Evolutionary conservation across 768 basidiomycete species (phyloP).

Genomic region (Sarcodon aspratus): DNA sequence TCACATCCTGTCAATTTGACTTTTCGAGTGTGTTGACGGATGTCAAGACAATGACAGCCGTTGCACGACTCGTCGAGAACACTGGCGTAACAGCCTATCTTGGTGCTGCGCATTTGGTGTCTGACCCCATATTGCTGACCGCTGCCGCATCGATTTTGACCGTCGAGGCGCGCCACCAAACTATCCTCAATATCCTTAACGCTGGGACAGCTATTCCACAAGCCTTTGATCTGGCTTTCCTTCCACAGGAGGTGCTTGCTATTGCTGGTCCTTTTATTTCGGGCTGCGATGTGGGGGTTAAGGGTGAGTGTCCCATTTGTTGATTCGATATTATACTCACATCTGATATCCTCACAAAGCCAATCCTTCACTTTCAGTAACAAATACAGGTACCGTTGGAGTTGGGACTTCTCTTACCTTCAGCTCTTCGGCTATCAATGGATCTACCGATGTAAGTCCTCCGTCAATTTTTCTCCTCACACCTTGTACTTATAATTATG

Average conservation of each 20-base stretch:
- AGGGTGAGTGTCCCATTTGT: conserved; percentile 24
- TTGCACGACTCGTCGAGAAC: conserved; percentile 66
- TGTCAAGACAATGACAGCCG: conserved; percentile 57
- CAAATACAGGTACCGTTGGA: conserved; percentile 45
- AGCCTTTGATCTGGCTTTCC: conserved; percentile 66
- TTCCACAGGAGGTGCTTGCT: conserved; percentile 59
- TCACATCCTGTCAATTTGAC: conserved; percentile 55
- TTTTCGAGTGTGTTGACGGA: conserved; percentile 51
- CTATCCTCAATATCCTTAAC: conserved; percentile 61
- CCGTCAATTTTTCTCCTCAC: not conserved
- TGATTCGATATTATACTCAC: not conserved
- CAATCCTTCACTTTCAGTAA: conserved; percentile 47
- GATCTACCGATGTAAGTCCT: conserved; percentile 30
- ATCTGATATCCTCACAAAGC: conserved; percentile 22
- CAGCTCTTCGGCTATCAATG: conserved; percentile 42
- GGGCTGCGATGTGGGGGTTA: conserved; percentile 53
- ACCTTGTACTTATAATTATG: conserved; percentile 4
- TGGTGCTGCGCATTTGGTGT: conserved; percentile 54
- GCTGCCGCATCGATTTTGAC: conserved; percentile 69
- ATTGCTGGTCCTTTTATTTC: conserved; percentile 58
- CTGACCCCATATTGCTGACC: conserved; percentile 46
- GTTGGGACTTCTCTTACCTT: conserved; percentile 57
- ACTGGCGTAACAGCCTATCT: conserved; percentile 72
- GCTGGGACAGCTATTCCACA: conserved; percentile 50
- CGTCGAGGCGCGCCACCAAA: conserved; percentile 77